Percentiles rank a stretch among this genome's conserved stretches.
Evolutionary conservation across 768 basidiomycete species (phyloP).

Genomic region (Lactarius trivialis): DNA sequence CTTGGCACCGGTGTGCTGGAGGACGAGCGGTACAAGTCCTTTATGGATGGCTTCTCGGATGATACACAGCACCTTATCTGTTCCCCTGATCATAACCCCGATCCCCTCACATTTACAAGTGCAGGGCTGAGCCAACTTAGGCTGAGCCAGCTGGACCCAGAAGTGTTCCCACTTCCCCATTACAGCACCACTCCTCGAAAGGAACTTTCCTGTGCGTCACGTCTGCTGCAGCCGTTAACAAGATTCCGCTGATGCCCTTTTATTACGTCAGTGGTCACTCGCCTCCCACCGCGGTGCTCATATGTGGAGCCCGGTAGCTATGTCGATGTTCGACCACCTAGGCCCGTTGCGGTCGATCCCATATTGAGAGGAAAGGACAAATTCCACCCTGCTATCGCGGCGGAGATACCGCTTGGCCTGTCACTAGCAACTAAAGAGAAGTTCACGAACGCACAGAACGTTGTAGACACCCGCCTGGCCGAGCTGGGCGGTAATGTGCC

Average conservation of each 20-base stretch:
- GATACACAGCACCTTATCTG: slow-evolving; percentile 70
- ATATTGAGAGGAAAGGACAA: slow-evolving; percentile 9
- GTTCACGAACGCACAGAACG: slow-evolving; percentile 36
- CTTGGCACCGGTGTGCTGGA: slow-evolving; percentile 65
- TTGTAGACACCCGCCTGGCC: slow-evolving; percentile 26
- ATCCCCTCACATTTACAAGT: slow-evolving; percentile 70
- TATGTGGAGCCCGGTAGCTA: slow-evolving; percentile 14
- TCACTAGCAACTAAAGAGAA: slow-evolving; percentile 34
- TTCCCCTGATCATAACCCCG: slow-evolving; percentile 50
- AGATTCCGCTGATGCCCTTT: not conserved
- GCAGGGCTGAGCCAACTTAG: slow-evolving; percentile 66
- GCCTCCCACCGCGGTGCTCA: slow-evolving; percentile 16
- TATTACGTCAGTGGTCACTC: slow-evolving; percentile 16
- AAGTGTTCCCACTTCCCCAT: slow-evolving; percentile 67
- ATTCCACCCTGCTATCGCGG: slow-evolving; percentile 19
- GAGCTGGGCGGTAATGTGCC: not conserved
- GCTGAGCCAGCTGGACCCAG: slow-evolving; percentile 61
- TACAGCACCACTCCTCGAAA: slow-evolving; percentile 39
- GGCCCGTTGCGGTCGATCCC: slow-evolving; percentile 35
- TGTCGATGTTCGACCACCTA: slow-evolving; percentile 20
- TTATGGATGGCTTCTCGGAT: slow-evolving; percentile 63
- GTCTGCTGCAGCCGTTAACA: not conserved
- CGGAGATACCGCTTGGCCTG: slow-evolving; percentile 9
- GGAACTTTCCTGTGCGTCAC: slow-evolving; percentile 31
- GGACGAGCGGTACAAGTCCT: slow-evolving; percentile 58